Percentiles rank a stretch among this genome's conserved stretches.
phyloP scores from a whole-genome alignment of 768 basidiomycete genomes.

The Pisolithus tinctorius region DNA sequence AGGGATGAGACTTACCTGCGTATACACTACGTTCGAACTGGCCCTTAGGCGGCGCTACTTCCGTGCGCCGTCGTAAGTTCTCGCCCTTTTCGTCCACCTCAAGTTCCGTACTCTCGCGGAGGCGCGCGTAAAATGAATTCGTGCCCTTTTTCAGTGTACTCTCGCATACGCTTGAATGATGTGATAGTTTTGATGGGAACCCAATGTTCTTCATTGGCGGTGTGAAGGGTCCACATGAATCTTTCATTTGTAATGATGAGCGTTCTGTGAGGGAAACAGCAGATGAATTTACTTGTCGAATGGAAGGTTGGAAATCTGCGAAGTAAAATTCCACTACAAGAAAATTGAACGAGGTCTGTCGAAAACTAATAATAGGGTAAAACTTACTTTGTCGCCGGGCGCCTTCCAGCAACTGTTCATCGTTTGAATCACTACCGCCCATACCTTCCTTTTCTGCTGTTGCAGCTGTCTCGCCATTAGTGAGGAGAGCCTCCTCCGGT shows the following conservation, averaged over 20 bases:
- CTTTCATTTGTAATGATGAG: conserved; percentile 28
- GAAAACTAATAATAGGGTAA: not conserved
- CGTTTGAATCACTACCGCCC: conserved; percentile 24
- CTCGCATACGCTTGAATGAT: conserved; percentile 94
- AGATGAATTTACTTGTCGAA: conserved; percentile 60
- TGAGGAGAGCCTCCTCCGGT: not conserved
- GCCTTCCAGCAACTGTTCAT: conserved; percentile 38
- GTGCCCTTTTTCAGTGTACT: conserved; percentile 50
- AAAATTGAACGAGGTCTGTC: not conserved
- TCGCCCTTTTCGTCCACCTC: conserved; percentile 69
- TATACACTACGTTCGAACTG: conserved; percentile 84
- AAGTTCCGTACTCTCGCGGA: conserved; percentile 48
- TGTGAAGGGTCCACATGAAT: conserved; percentile 93
- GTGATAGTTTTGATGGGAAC: conserved; percentile 79
- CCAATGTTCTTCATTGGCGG: conserved; percentile 81
- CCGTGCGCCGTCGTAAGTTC: conserved; percentile 69
- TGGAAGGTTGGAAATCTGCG: conserved; percentile 90
- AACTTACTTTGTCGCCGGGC: conserved; percentile 51
- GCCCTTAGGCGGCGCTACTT: conserved; percentile 69
- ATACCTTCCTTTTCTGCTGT: conserved; percentile 12
- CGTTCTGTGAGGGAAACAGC: not conserved
- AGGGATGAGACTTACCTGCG: conserved; percentile 53
- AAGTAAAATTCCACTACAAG: conserved; percentile 90
- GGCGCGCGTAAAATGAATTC: conserved; percentile 67
- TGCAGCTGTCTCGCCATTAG: conserved; percentile 2